Percentiles rank a stretch among this genome's conserved stretches.
Evolutionary conservation across 2,329 filamentous ascomycete species (phyloP).

Genomic region (Fusarium mundagurra): DNA sequence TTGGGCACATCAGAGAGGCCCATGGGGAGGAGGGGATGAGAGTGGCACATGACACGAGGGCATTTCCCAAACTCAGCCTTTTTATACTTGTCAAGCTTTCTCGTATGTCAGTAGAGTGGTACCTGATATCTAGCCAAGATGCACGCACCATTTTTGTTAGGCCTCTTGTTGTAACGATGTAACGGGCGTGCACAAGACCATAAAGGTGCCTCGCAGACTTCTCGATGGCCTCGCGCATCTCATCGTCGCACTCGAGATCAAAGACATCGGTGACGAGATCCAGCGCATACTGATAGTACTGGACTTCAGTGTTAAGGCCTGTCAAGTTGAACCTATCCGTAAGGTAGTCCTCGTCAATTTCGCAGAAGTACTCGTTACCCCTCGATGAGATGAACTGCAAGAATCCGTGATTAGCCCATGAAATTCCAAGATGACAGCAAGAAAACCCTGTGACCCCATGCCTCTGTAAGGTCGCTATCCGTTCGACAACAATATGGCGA

Average conservation of each 20-base stretch:
- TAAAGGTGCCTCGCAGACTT: conserved; percentile 97
- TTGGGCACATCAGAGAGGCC: conserved; percentile 91
- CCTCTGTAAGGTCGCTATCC: neutral
- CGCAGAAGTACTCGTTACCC: conserved; percentile 99
- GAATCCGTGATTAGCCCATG: conserved; percentile 24
- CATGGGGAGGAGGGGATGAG: conserved; percentile 93
- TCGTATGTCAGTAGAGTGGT: neutral
- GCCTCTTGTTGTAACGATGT: conserved; percentile 95
- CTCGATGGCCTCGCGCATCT: conserved; percentile 97
- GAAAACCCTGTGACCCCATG: conserved; percentile 20
- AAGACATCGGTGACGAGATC: conserved; percentile 98
- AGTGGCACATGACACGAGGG: conserved; percentile 93
- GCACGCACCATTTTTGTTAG: conserved; percentile 88
- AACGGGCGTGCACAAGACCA: conserved; percentile 93
- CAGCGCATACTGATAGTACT: conserved; percentile 98
- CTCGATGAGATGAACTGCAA: conserved; percentile 93
- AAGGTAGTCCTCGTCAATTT: conserved; percentile 98
- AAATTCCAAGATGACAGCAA: neutral
- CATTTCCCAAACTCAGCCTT: conserved; percentile 98
- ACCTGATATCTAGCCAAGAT: neutral
- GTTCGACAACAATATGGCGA: neutral
- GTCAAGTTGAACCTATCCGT: conserved; percentile 98
- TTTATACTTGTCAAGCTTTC: conserved; percentile 96
- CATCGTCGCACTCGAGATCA: conserved; percentile 97
- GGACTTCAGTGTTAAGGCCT: conserved; percentile 94